Percentiles rank a stretch among this genome's conserved stretches.
Conservation (phyloP, 441 rosid genomes). For the Aquilaria agallochum region DNA sequence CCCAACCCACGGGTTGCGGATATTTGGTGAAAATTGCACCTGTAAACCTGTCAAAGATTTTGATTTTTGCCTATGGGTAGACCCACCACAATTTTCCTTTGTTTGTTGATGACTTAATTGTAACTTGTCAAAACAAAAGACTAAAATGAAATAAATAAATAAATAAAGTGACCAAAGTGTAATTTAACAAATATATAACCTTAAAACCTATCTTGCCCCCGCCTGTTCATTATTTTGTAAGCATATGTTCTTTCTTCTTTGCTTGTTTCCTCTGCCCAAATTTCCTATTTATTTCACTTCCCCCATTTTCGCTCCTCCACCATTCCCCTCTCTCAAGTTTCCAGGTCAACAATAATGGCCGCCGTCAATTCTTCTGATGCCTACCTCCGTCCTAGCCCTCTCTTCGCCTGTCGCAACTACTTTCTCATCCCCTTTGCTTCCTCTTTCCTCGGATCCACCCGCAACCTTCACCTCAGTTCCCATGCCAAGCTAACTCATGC, state of each 20-base stretch:
- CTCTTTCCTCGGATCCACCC: constrained; percentile 53
- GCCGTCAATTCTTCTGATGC: constrained; percentile 29
- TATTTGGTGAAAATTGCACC: too few relatives aligned
- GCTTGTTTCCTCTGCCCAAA: constrained; percentile 18
- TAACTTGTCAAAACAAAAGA: too few relatives aligned
- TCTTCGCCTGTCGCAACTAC: constrained; percentile 37
- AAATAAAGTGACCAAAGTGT: too few relatives aligned
- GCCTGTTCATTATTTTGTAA: not conserved
- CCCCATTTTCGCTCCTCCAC: constrained; percentile 9
- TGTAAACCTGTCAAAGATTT: too few relatives aligned
- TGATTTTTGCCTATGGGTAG: too few relatives aligned
- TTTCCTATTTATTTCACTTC: not conserved
- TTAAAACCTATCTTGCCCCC: too few relatives aligned
- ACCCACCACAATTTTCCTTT: too few relatives aligned
- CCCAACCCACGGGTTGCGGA: too few relatives aligned
- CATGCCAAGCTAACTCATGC: constrained; percentile 17
- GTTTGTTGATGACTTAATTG: too few relatives aligned
- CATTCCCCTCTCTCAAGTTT: constrained; percentile 14
- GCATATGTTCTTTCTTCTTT: not conserved
- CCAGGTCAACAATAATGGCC: constrained; percentile 38
- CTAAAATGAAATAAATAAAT: too few relatives aligned
- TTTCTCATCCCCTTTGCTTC: constrained; percentile 24
- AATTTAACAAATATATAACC: too few relatives aligned
- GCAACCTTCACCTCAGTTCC: constrained; percentile 29
- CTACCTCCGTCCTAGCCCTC: constrained; percentile 31